Evolutionary conservation across 345 rosid species (phyloP).

Genomic region (Euphorbia peplus): DNA sequence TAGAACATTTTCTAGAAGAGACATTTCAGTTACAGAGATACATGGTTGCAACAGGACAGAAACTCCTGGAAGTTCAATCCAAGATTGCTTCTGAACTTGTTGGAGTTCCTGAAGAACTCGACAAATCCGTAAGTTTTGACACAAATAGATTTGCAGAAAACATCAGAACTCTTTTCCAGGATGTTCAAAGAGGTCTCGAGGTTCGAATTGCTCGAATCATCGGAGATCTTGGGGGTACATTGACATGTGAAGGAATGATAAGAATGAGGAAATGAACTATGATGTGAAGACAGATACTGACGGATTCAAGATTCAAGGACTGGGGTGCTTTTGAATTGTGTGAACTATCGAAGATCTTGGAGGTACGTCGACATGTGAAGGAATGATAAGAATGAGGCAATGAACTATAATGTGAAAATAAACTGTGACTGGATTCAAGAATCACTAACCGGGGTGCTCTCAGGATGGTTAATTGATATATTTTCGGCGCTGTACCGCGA

Average conservation of each 20-base stretch:
- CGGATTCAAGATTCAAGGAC: too few relatives aligned
- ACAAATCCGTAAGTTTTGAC: slow-evolving; percentile 50
- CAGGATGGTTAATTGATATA: too few relatives aligned
- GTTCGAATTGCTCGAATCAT: slow-evolving; percentile 81
- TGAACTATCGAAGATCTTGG: slow-evolving; percentile 82
- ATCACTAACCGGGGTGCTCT: too few relatives aligned
- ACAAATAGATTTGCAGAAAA: slow-evolving; percentile 61
- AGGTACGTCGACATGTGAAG: slow-evolving; percentile 85
- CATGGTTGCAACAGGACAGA: slow-evolving; percentile 87
- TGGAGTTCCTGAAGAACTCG: slow-evolving; percentile 45
- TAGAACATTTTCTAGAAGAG: slow-evolving; percentile 77
- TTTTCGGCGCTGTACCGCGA: too few relatives aligned
- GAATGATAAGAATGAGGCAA: slow-evolving; percentile 52
- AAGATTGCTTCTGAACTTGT: slow-evolving; percentile 56
- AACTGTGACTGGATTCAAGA: too few relatives aligned
- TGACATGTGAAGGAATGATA: slow-evolving; percentile 86
- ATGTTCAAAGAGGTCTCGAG: slow-evolving; percentile 88
- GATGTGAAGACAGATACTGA: too few relatives aligned
- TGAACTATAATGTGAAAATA: too few relatives aligned
- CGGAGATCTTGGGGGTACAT: slow-evolving; percentile 83
- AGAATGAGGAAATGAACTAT: slow-evolving; percentile 38
- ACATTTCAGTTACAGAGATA: slow-evolving; percentile 84
- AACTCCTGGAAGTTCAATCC: slow-evolving; percentile 63
- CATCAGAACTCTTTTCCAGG: slow-evolving; percentile 58
- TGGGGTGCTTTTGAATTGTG: slow-evolving; percentile 81